These are phyloP conservation scores for Candolleomyces efflorescens DNA, from an alignment of 768 basidiomycete species.

Conservation along the genomic window DNA sequence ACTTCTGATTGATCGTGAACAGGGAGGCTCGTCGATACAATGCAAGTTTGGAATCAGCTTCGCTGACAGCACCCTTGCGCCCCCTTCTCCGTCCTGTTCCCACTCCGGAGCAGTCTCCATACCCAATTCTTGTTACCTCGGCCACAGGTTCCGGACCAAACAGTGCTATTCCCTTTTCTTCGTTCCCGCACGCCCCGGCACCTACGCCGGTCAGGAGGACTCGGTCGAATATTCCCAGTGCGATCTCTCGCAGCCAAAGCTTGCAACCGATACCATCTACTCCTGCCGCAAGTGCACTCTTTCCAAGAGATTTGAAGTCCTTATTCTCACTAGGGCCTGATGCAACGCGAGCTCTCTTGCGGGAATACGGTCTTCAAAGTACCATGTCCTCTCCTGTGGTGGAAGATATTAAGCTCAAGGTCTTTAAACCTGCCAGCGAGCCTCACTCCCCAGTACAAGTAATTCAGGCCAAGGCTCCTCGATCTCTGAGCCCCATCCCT, in stretches of 20 bases:
- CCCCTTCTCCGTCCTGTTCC: constrained; percentile 49
- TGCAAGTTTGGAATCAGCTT: constrained; percentile 27
- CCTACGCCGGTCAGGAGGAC: constrained; percentile 23
- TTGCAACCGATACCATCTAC: constrained; percentile 11
- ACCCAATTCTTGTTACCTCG: constrained; percentile 19
- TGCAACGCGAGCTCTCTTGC: constrained; percentile 34
- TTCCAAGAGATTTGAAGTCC: constrained; percentile 34
- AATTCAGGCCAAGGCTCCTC: constrained; percentile 1
- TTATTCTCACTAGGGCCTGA: constrained; percentile 42
- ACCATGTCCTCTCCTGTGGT: constrained; percentile 22
- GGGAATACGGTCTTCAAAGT: constrained; percentile 41
- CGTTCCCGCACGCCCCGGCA: constrained; percentile 23
- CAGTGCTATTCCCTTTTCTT: constrained; percentile 24
- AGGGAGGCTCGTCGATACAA: constrained; percentile 48
- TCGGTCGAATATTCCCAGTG: constrained; percentile 7
- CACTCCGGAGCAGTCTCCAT: constrained; percentile 43
- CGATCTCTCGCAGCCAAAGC: constrained; percentile 5
- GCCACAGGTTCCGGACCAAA: constrained; percentile 10
- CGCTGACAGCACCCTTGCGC: constrained; percentile 38
- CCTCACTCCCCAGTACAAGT: constrained; percentile 4
- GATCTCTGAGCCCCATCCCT: constrained; percentile 6
- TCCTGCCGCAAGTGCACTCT: constrained; percentile 14
- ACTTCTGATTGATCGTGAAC: constrained; percentile 2
- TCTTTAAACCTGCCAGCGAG: constrained; percentile 4
- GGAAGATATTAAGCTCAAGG: constrained; percentile 14